Evolutionary conservation across 495 filamentous ascomycete genomes (phyloP).

Genomic region (Hypoxylon intermedium): DNA sequence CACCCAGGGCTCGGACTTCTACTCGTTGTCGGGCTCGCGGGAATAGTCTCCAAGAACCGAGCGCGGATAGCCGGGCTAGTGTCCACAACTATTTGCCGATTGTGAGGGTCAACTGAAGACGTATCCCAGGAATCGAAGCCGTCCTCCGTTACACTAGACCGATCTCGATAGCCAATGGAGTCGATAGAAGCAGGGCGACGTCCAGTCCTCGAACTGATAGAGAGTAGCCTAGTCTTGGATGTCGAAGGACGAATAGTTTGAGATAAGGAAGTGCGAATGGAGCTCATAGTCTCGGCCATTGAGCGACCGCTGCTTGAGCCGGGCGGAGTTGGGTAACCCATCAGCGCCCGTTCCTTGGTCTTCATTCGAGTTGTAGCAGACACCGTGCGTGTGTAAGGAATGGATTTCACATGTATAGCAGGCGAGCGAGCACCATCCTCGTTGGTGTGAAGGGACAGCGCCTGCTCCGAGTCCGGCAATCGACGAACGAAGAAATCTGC

Average conservation of each 20-base stretch:
- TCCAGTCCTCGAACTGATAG: constrained; percentile 29
- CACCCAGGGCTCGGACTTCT: constrained; percentile 58
- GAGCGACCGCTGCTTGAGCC: constrained; percentile 52
- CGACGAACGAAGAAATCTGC: constrained; percentile 46
- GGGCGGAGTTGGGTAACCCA: constrained; percentile 45
- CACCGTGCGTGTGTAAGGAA: constrained; percentile 54
- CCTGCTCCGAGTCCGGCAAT: constrained; percentile 30
- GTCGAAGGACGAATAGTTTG: constrained; percentile 58
- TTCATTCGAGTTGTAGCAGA: constrained; percentile 28
- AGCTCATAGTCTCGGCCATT: constrained; percentile 57
- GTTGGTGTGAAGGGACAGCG: constrained; percentile 38
- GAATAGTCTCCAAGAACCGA: constrained; percentile 66
- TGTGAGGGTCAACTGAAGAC: constrained; percentile 64
- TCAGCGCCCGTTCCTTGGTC: constrained; percentile 35
- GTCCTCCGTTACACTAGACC: constrained; percentile 50
- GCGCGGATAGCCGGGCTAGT: constrained; percentile 52
- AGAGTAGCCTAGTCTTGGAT: constrained; percentile 57
- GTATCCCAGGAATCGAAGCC: constrained; percentile 77
- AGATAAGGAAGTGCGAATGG: constrained; percentile 61
- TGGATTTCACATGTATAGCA: constrained; percentile 50
- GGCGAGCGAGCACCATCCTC: constrained; percentile 38
- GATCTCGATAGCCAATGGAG: constrained; percentile 44
- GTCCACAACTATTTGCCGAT: constrained; percentile 60
- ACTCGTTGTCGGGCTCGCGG: constrained; percentile 61
- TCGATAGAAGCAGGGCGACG: constrained; percentile 49